Evolutionary conservation across 768 basidiomycete species (phyloP).

Genomic region (Paxillus ammoniavirescens): DNA sequence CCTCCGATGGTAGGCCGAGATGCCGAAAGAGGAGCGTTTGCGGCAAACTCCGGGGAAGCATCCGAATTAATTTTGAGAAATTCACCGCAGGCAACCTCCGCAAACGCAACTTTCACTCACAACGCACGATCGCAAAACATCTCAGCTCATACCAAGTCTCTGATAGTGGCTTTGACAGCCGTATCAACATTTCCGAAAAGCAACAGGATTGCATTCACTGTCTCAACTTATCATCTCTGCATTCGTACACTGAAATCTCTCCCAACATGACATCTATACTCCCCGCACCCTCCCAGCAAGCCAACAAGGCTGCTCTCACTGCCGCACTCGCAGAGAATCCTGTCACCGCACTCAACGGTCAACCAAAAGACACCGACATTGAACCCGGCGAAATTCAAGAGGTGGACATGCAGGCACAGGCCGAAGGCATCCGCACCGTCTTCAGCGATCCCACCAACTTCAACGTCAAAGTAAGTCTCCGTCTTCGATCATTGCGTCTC

Average conservation of each 20-base stretch:
- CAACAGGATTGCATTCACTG: conserved; percentile 10
- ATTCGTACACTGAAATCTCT: conserved; percentile 20
- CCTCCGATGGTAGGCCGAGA: neutral
- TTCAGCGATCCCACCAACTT: conserved; percentile 92
- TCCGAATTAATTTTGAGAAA: conserved; percentile 9
- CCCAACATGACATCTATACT: conserved; percentile 46
- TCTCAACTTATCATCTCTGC: conserved; percentile 1
- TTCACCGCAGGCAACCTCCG: neutral
- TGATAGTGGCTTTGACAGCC: conserved; percentile 15
- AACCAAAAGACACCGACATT: conserved; percentile 38
- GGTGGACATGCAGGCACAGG: conserved; percentile 79
- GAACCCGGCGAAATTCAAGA: conserved; percentile 89
- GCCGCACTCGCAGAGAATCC: conserved; percentile 66
- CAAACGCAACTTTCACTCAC: neutral
- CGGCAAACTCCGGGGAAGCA: conserved; percentile 27
- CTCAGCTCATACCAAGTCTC: neutral
- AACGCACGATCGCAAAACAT: neutral
- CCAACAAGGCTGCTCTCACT: conserved; percentile 74
- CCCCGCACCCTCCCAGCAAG: conserved; percentile 66
- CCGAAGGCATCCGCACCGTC: conserved; percentile 84
- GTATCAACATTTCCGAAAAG: conserved; percentile 1
- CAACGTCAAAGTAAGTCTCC: conserved; percentile 82
- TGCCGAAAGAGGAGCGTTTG: neutral
- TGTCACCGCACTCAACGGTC: conserved; percentile 11
- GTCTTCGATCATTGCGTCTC: neutral